Base-by-base conservation (phyloP, 352 stramenopile species). In the Phytophthora hybrid region DNA sequence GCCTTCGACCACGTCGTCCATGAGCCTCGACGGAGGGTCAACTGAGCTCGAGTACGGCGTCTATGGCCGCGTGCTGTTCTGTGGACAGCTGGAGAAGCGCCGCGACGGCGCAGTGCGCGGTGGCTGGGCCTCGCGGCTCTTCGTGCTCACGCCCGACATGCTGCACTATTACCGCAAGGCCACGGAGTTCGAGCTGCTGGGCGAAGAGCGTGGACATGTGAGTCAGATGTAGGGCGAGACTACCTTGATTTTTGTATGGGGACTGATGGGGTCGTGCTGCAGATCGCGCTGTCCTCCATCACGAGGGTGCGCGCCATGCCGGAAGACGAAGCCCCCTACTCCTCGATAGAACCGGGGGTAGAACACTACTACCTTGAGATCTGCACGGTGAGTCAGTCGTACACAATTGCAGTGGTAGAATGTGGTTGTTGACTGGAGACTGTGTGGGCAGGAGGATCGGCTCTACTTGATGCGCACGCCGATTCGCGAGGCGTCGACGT, bases 311-410 rank as follows among this genome's bases (percentile, higher is more conserved):
- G 86, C 7, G 87, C 88, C n/a, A 93, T 92, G 86, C 81, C 89
- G 6, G 87, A 95, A 57, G 85, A 93, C 32, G 87, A 94, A 59
- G 80, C 82, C 52, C 83, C 81, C 9, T 54, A 71, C 58, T 76
- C 83, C 10, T 77, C 80, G 0, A 77, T 88, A 23, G 89, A 95
- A 59, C 68, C 78, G 2, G 82, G 80, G 9, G 71, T 74, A 10
- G 89, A 95, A 66, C 87, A 93, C 66, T 94, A 92, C 66, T 95
- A 95, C 73, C 78, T 95, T 3, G 89, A 93, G 71, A 95, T 95
- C 71, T 80, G 69, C 55, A 93, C 87, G 67, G 87, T 94, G 41
- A 19, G 71, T 58, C 55, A 26, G 8, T 18, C n/a, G 0, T 34
- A 61, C 52, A 39, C 8, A 53, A 26, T 52, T 10, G 52, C 5